Evolutionary conservation across 2,329 filamentous ascomycete species (phyloP), one percentile per base, ranked within the genome.

Genomic region (Coniochaeta prunicola): DNA sequence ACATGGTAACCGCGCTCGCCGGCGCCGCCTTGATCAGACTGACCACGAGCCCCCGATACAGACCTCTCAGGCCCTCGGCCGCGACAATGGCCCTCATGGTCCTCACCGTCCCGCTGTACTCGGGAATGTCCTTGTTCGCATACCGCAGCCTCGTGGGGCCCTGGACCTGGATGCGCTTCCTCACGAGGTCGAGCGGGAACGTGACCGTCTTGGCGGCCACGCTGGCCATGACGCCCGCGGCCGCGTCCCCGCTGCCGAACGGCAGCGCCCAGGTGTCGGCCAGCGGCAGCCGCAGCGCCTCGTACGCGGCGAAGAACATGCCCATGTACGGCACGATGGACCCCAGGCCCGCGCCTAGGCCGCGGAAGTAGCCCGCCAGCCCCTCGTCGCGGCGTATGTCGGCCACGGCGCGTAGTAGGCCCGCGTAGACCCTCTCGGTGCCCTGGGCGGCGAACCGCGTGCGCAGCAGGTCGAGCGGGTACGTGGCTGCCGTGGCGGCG

Each of bases 271-370:
- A 36, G 19, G 86, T 66, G 6, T 69, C 68, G 7, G 77, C 77
- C 53, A 93, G 72, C 0, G 81, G 82, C 7, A 84, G 70, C 6
- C 90, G 80, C 56, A 96, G 76, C 10, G 81, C 79, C 73, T 99
- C 94, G 75, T 97, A 99, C 42, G 86, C 83, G 34, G 90, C 84
- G 74, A 99, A 99, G 77, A 99, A 97, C 2, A 96, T 80, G 15
- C 94, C 94, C 94, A 99, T 99, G 71, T 93, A 96, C 2, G 94
- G 94, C 10, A 96, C 85, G 55, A 97, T 94, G 76, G 97, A 92
- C 28, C 81, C 88, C 24, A 97, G 77, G 0, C 88, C 91, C 1
- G 93, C 92, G 1, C 83, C 83, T 34, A 96, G 77, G 3, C 94
- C 94, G 55, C 91, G 89, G 73, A 96, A 99, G 76, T 96, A 97